Percentiles rank a stretch among this genome's conserved stretches.
Evolutionary conservation across 805 yeast genomes (phyloP).

Genomic region (Candida jianshihensis): DNA sequence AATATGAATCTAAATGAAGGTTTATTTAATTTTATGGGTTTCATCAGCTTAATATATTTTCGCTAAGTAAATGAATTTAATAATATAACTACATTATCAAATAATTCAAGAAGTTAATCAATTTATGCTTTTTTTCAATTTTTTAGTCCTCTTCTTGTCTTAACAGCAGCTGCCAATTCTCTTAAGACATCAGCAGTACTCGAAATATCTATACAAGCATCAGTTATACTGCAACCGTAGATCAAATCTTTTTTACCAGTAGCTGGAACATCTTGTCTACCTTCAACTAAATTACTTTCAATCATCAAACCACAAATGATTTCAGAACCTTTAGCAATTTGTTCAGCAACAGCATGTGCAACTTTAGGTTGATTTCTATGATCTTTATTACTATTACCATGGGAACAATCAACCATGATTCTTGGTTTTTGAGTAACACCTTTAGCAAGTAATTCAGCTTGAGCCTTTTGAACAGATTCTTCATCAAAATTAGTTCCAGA

Average conservation of each 20-base stretch:
- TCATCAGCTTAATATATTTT: too few species aligned
- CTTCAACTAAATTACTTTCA: slow-evolving; percentile 86
- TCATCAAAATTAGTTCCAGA: slow-evolving; percentile 86
- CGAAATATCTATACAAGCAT: slow-evolving; percentile 93
- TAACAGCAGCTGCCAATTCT: slow-evolving; percentile 72
- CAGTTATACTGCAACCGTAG: slow-evolving; percentile 96
- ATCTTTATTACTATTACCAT: slow-evolving; percentile 89
- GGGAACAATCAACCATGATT: slow-evolving; percentile 96
- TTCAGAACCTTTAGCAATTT: slow-evolving; percentile 66
- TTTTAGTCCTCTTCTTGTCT: slow-evolving; percentile 51
- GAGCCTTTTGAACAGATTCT: slow-evolving; percentile 60
- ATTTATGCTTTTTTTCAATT: background rate
- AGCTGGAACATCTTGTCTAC: slow-evolving; percentile 81
- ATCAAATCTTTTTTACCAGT: slow-evolving; percentile 71
- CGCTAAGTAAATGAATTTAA: too few species aligned
- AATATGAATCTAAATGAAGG: background rate
- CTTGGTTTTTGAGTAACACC: slow-evolving; percentile 39
- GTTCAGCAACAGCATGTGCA: slow-evolving; percentile 69
- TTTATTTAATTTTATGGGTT: background rate
- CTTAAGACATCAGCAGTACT: slow-evolving; percentile 68
- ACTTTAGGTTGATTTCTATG: slow-evolving; percentile 92
- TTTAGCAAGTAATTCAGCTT: slow-evolving; percentile 46
- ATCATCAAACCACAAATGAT: slow-evolving; percentile 92
- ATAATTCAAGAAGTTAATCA: too few species aligned
- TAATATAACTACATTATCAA: too few species aligned